phyloP scores from a whole-genome alignment of 2,329 filamentous ascomycete species.

The Claviceps cyperi region DNA sequence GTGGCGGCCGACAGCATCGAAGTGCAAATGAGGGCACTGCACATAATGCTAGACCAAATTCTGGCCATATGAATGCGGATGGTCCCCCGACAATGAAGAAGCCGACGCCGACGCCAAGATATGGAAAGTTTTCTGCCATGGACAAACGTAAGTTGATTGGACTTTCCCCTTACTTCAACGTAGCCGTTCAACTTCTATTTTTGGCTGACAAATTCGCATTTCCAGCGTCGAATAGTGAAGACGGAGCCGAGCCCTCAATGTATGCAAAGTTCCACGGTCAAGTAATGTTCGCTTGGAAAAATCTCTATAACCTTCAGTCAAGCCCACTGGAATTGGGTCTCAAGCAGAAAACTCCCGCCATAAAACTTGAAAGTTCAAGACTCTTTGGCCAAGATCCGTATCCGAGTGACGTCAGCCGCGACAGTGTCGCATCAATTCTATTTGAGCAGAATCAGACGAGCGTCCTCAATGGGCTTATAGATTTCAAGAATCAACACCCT shows the following conservation, averaged over 20 bases:
- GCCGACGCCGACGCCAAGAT: neutral
- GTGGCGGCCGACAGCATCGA: neutral
- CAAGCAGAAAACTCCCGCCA: neutral
- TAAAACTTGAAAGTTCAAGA: conserved; percentile 7
- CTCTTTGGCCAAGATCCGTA: conserved; percentile 3
- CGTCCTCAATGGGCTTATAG: conserved; percentile 24
- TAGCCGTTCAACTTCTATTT: neutral
- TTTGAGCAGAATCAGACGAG: conserved; percentile 27
- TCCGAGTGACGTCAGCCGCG: conserved; percentile 19
- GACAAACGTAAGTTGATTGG: neutral
- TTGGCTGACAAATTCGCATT: neutral
- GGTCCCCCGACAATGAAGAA: neutral
- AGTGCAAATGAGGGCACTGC: neutral
- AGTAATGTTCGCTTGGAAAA: neutral
- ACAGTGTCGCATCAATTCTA: conserved; percentile 15
- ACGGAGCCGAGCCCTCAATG: conserved; percentile 28
- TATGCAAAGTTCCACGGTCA: conserved; percentile 21
- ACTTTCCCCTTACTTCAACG: neutral
- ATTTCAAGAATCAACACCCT: conserved; percentile 12
- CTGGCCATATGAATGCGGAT: neutral
- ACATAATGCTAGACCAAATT: neutral
- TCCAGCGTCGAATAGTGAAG: conserved; percentile 7
- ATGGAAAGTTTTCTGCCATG: neutral
- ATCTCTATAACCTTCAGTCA: conserved; percentile 7
- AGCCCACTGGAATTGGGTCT: conserved; percentile 5